Conservation (phyloP, 176 grass and related monocot species). For the Pontederia paniculata region DNA sequence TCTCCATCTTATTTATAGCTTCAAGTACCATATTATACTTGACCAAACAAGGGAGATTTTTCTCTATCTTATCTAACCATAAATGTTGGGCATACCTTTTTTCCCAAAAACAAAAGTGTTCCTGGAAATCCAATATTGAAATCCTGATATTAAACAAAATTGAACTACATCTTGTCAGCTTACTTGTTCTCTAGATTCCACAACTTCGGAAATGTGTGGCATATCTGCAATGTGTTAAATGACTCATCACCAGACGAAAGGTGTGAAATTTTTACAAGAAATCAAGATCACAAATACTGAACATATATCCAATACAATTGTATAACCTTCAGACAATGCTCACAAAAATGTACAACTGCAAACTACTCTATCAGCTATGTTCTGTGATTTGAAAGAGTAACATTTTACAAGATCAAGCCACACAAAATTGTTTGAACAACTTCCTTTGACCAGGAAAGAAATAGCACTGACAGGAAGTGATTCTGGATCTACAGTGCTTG, state of each 20-base stretch:
- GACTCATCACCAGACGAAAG: conserved; percentile 15
- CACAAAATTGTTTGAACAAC: conserved; percentile 10
- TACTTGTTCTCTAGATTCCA: conserved; percentile 99
- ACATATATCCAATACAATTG: too few species aligned
- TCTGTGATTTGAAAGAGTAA: background rate
- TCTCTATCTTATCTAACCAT: too few species aligned
- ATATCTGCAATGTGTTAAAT: conserved; percentile 50
- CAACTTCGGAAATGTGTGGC: conserved; percentile 75
- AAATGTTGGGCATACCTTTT: too few species aligned
- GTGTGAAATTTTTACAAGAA: too few species aligned
- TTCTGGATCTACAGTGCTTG: conserved; percentile 80
- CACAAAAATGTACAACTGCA: too few species aligned
- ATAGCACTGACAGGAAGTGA: conserved; percentile 69
- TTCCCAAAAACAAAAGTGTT: too few species aligned
- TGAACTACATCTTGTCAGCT: conserved; percentile 25
- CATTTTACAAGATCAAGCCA: background rate
- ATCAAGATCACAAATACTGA: too few species aligned
- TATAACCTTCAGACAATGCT: too few species aligned
- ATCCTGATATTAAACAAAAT: background rate
- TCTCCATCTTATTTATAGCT: conserved; percentile 94
- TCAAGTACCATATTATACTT: conserved; percentile 57
- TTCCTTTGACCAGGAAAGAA: background rate
- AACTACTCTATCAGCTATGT: too few species aligned
- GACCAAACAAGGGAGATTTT: conserved; percentile 87
- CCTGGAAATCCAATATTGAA: too few species aligned